phyloP scores from a whole-genome alignment of 2,329 filamentous ascomycete genomes.

The Sporothrix phasma region DNA sequence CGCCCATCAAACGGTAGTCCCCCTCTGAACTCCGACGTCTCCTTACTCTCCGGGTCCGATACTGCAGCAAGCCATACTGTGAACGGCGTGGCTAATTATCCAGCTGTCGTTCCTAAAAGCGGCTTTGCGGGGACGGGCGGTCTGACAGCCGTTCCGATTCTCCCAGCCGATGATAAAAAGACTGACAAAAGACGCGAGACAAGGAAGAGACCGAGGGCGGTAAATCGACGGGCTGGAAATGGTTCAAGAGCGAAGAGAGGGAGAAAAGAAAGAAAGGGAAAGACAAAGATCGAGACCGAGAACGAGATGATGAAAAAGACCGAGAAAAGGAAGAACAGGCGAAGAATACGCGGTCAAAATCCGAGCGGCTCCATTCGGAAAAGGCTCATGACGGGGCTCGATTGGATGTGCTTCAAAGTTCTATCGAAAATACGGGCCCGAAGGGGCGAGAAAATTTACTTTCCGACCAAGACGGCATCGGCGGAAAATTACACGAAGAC shows the following conservation, averaged over 20 bases:
- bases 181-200: constrained; percentile 64
- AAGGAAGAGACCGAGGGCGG: constrained; percentile 53
- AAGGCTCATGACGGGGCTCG: constrained; percentile 67
- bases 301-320: constrained; percentile 46
- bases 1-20: constrained; percentile 18
- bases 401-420: constrained; percentile 77
- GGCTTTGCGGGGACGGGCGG: constrained; percentile 60
- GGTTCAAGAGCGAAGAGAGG: constrained; percentile 71
- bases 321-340: constrained; percentile 47
- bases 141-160: constrained; percentile 70
- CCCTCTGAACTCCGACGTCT: constrained; percentile 16
- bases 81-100: constrained; percentile 55
- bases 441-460: constrained; percentile 74
- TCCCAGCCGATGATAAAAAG: constrained; percentile 60
- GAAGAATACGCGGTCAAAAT: constrained; percentile 53
- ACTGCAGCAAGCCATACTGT: constrained; percentile 35
- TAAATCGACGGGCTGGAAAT: constrained; percentile 75
- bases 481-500: constrained; percentile 66
- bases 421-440: constrained; percentile 59
- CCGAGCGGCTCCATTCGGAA: constrained; percentile 35
- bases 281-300: constrained; percentile 40
- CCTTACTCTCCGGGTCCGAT: background rate
- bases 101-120: constrained; percentile 60
- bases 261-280: constrained; percentile 59
- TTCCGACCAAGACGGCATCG: constrained; percentile 65